Base-by-base conservation (phyloP, 805 yeast species). In the Candida jianshihensis region DNA sequence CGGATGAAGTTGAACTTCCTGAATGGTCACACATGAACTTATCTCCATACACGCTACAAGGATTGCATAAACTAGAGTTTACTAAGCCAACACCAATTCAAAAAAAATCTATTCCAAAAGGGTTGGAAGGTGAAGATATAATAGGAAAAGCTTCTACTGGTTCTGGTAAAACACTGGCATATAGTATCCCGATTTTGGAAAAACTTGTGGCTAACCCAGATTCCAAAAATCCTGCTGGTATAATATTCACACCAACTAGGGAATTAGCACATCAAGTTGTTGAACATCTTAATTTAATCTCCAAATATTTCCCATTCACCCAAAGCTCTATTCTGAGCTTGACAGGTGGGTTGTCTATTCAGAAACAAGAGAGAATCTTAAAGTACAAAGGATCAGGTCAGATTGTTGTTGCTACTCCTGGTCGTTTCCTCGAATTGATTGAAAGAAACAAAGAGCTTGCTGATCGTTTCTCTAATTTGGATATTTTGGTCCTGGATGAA, bases 131-230 rank as follows among this genome's bases (percentile, higher is more conserved):
- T 6, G 70, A 68, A 25, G 97, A 92, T 60, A 74, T 92, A 4
- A 78, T 92, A 46, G 98, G 98, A 37, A 92, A 90, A 54, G 98
- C 98, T 13, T 81, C 92, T 10, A 92, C 98, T 1, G 98, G 98
- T 57, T 85, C 96, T 1, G 98, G 98, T 69, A 92, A 92, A 56
- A 92, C 98, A 0, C 65, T 89, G 39, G 99, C 98, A 0, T 92
- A 86, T 57, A 96, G 96, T 31, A 75, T 92, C 19, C 97, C 98
- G 9, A 80, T 94, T 20, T 58, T 92, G 41, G 96, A 90, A 53
- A 73, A 69, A 40, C 71, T 74, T 40, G 48, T 77, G 15, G 38
- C 58, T 6, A 38, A 42, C 12, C 36, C 49, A 6, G 47, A 54
- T 5, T 48, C 53, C 4, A 56, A 52, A 17, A 51, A 68, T 17